Evolutionary conservation across 257 asterid genomes (phyloP), one percentile per base, ranked within the genome.

Genomic region (Fraxinus excelsior): DNA sequence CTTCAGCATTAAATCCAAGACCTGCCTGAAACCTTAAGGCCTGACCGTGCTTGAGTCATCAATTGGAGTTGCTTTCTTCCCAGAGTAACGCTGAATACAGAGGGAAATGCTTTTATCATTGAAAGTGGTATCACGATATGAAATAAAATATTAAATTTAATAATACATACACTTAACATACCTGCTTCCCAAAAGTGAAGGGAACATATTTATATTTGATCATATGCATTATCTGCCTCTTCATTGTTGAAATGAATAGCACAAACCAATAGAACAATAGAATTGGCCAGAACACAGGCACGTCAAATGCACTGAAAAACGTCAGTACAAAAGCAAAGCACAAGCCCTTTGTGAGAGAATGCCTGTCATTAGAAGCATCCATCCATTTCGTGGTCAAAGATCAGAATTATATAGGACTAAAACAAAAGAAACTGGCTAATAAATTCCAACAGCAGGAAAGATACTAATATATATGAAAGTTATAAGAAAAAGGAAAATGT

Each of bases 161-260:
- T 46, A 46, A 46, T 16, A 46, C n/a, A 46, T 16, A 31, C 78
- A 70, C 23, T 70, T 25, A n/a, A 60, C 72, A 28, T 80, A 93
- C 99, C 97, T 91, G 97, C 89, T 95, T 95, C 79, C 99, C 99
- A 28, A 88, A 78, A 26, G 98, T 90, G 86, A 93, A 91, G 37
- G 99, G 99, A 67, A 95, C 98, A 73, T 95, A 95, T 83, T 85
- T 90, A 78, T 93, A 95, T 76, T 91, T 95, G 62, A 95, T 77
- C 99, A 95, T 95, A 86, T 95, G 99, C 99, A 93, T 90, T 84
- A 95, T 91, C 79, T 95, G 99, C 92, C 97, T 90, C 90, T 92
- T 95, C 99, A 95, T 95, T 7, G 99, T 93, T 10, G 96, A 88
- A 51, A 95, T 9, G 77, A 95, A 95, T 38, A 95, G 91, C 78